These are phyloP conservation scores for Hibiscus syriacus DNA, from an alignment of 345 rosid genomes.

Conservation along the genomic window DNA sequence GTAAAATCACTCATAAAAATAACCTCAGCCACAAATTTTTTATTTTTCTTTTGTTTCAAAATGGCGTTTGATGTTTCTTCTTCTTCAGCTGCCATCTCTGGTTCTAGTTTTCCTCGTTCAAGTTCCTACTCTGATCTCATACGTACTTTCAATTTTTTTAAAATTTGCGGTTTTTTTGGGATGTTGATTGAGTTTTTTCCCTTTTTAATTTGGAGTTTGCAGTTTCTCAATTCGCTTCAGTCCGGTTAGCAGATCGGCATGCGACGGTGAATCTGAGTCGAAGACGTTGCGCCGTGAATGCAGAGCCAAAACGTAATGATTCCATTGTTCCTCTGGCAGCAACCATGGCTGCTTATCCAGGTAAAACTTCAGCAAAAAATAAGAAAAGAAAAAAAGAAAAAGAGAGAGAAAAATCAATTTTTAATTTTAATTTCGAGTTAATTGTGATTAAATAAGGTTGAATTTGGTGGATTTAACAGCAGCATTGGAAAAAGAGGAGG, in stretches of 20 bases:
- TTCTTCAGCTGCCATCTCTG: slow-evolving; percentile 34
- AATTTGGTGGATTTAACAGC: slow-evolving; percentile 30
- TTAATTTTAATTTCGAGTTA: background rate
- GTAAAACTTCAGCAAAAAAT: slow-evolving; percentile 30
- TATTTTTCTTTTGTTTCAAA: background rate
- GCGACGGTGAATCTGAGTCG: slow-evolving; percentile 33
- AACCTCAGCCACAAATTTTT: background rate
- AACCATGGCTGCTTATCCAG: slow-evolving; percentile 50
- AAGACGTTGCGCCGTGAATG: slow-evolving; percentile 44
- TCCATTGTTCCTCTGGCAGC: slow-evolving; percentile 49
- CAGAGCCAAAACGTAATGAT: slow-evolving; percentile 45
- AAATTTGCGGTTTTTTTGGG: background rate
- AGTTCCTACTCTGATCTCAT: slow-evolving; percentile 29
- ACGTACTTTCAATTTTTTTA: slow-evolving; percentile 18
- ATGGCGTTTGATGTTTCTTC: slow-evolving; percentile 49
- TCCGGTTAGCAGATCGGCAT: slow-evolving; percentile 36
- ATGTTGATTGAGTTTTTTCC: background rate
- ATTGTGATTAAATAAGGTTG: background rate
- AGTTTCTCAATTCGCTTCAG: slow-evolving; percentile 53
- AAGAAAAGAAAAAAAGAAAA: too few relatives aligned
- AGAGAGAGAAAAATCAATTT: too few relatives aligned
- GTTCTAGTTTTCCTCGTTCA: slow-evolving; percentile 28
- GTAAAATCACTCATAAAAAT: too few relatives aligned
- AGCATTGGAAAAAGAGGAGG: slow-evolving; percentile 47
- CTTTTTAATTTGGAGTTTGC: slow-evolving; percentile 2